These are phyloP conservation scores for Phylloboletellus chloephorus DNA, from an alignment of 1,284 basidiomycete species.

Conservation along the genomic window DNA sequence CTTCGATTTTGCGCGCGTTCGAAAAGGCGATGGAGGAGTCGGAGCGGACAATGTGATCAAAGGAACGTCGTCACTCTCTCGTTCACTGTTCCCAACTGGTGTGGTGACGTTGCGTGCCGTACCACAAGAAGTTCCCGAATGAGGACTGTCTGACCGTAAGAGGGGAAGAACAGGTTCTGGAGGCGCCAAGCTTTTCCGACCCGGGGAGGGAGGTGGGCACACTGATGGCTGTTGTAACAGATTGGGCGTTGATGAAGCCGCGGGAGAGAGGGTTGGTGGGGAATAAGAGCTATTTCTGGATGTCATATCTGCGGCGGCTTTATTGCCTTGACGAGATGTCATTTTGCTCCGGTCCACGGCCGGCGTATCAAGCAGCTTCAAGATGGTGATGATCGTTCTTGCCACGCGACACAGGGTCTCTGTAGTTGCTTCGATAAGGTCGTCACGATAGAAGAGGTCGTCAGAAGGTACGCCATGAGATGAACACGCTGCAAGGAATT, in stretches of 20 bases:
- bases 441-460: constrained; percentile 64
- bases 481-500: constrained; percentile 67
- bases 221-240: constrained; percentile 33
- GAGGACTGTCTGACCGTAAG: constrained; percentile 50
- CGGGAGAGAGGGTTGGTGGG: constrained; percentile 32
- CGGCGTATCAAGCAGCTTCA: constrained; percentile 54
- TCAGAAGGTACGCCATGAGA: constrained; percentile 56
- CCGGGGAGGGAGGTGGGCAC: constrained; percentile 29
- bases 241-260: constrained; percentile 62
- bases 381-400: constrained; percentile 58
- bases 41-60: constrained; percentile 33
- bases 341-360: constrained; percentile 39
- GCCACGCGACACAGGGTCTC: constrained; percentile 65
- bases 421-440: constrained; percentile 55
- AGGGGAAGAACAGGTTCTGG: constrained; percentile 47
- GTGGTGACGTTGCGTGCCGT: constrained; percentile 26
- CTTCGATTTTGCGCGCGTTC: constrained; percentile 34
- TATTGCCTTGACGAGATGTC: constrained; percentile 38
- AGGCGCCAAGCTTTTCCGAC: constrained; percentile 48
- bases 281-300: constrained; percentile 31
- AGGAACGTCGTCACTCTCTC: constrained; percentile 33
- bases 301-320: constrained; percentile 9
- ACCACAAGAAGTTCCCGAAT: constrained; percentile 31
- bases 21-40: constrained; percentile 54
- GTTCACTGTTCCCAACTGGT: constrained; percentile 21